phyloP scores from a whole-genome alignment of 1,139 yeast genomes.

The Kodamaea arcana region DNA sequence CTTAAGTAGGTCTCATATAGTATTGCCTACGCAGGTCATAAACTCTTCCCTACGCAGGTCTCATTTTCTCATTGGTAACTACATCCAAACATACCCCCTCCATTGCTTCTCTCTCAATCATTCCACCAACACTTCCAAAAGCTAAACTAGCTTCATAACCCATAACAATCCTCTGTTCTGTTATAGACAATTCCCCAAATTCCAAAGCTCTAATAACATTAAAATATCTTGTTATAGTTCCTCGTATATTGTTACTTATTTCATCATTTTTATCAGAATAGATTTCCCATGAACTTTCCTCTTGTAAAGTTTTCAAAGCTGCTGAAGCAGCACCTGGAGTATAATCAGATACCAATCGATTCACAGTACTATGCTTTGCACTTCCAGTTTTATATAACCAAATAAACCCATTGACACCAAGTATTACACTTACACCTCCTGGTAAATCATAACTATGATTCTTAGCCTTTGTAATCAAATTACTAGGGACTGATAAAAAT shows the following conservation, averaged over 20 bases:
- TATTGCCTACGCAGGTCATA: too few relatives aligned
- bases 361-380: slow-evolving; percentile 12
- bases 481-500: slow-evolving; percentile 75
- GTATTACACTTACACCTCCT: slow-evolving; percentile 82
- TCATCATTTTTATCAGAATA: slow-evolving; percentile 86
- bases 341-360: slow-evolving; percentile 38
- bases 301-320: slow-evolving; percentile 83
- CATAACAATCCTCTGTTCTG: slow-evolving; percentile 70
- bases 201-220: slow-evolving; percentile 82
- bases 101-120: slow-evolving; percentile 74
- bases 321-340: slow-evolving; percentile 59
- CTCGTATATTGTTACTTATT: slow-evolving; percentile 58
- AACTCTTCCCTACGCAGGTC: too few relatives aligned
- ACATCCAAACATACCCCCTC: slow-evolving; percentile 71
- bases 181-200: slow-evolving; percentile 78
- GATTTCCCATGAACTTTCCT: slow-evolving; percentile 92
- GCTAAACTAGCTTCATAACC: slow-evolving; percentile 91
- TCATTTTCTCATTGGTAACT: slow-evolving; percentile 67
- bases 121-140: slow-evolving; percentile 65
- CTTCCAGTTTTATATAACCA: slow-evolving; percentile 78
- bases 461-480: slow-evolving; percentile 76
- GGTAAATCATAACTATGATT: slow-evolving; percentile 85
- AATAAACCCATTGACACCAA: slow-evolving; percentile 92
- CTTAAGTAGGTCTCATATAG: too few relatives aligned
- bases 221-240: slow-evolving; percentile 77